Evolutionary conservation across 768 basidiomycete species (phyloP).

Genomic region (Boletellus emodensis): DNA sequence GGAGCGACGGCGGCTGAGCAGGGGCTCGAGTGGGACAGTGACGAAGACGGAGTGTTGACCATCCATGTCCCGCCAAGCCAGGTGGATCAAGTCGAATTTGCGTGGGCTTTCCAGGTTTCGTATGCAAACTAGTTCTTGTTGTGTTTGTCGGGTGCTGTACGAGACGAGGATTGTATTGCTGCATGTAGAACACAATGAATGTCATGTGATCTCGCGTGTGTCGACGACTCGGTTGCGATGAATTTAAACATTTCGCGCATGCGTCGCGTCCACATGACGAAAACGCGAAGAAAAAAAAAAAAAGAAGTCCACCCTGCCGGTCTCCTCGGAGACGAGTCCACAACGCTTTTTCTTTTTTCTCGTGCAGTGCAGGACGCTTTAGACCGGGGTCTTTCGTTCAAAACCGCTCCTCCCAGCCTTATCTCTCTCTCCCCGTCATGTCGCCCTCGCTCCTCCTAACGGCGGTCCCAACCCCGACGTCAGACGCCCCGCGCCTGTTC

Average conservation of each 20-base stretch:
- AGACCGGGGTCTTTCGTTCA: background rate
- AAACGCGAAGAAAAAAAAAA: background rate
- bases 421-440: constrained; percentile 3
- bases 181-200: too few species aligned
- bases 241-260: background rate
- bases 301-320: background rate
- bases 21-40: constrained; percentile 26
- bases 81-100: constrained; percentile 26
- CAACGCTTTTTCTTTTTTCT: background rate
- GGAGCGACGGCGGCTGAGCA: constrained; percentile 18
- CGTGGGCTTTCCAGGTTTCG: constrained; percentile 41
- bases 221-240: too few species aligned
- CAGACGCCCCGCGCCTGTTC: background rate
- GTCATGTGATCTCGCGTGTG: too few species aligned
- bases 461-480: background rate
- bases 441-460: constrained; percentile 4
- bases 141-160: background rate
- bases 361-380: constrained; percentile 1
- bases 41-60: constrained; percentile 4
- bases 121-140: constrained; percentile 19
- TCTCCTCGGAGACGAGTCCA: background rate
- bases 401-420: too few species aligned
- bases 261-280: constrained; percentile 2
- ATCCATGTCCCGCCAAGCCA: background rate
- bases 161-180: too few species aligned